phyloP scores from a whole-genome alignment of 2,329 filamentous ascomycete species.

The Botrytis elliptica region DNA sequence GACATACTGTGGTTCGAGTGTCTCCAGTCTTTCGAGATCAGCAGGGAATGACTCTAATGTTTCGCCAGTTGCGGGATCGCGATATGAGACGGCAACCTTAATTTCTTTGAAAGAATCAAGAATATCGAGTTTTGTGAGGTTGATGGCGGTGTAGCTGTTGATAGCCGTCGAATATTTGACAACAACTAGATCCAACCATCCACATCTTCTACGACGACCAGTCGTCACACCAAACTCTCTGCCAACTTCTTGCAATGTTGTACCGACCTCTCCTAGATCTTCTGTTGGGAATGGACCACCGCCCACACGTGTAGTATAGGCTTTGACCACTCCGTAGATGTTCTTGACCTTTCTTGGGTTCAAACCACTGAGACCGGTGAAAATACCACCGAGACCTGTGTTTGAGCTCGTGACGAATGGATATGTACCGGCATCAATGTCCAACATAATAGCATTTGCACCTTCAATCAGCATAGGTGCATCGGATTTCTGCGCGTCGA shows the following conservation, averaged over 20 bases:
- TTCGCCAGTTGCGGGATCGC: conserved; percentile 46
- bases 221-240: conserved; percentile 47
- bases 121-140: conserved; percentile 65
- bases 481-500: conserved; percentile 57
- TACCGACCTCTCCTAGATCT: conserved; percentile 46
- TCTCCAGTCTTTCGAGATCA: conserved; percentile 56
- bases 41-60: conserved; percentile 63
- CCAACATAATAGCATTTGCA: conserved; percentile 66
- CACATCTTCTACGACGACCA: conserved; percentile 60
- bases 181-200: conserved; percentile 57
- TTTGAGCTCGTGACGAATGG: conserved; percentile 39
- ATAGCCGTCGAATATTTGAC: conserved; percentile 52
- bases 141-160: conserved; percentile 46
- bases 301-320: conserved; percentile 49
- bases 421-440: conserved; percentile 56
- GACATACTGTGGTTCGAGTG: conserved; percentile 44
- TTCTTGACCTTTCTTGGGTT: conserved; percentile 60
- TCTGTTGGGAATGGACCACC: conserved; percentile 68
- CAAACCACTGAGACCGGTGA: conserved; percentile 59
- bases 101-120: conserved; percentile 73
- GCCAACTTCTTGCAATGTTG: conserved; percentile 49
- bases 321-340: conserved; percentile 64
- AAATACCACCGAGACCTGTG: conserved; percentile 55
- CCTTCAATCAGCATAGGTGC: conserved; percentile 67
- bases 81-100: conserved; percentile 73